Evolutionary conservation across 2,329 filamentous ascomycete species (phyloP).

Genomic region (Exserohilum turcica): DNA sequence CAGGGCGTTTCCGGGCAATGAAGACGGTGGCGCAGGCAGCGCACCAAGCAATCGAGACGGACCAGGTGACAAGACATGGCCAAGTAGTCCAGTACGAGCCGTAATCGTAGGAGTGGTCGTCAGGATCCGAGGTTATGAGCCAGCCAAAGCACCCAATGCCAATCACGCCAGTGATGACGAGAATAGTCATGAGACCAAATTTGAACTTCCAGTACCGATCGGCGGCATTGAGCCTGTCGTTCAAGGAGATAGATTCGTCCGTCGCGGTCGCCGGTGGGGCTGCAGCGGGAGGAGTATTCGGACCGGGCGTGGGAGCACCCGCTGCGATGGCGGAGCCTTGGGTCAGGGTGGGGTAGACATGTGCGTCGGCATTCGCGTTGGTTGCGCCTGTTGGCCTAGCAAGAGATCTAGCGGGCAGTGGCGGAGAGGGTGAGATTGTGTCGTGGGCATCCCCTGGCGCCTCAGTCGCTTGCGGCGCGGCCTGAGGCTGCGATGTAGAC

Average conservation of each 20-base stretch:
- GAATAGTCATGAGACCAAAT: slow-evolving; percentile 23
- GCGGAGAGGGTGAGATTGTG: background rate
- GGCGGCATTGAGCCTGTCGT: slow-evolving; percentile 32
- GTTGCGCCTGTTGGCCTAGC: slow-evolving; percentile 8
- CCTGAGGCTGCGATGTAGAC: slow-evolving; percentile 12
- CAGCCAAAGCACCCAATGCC: slow-evolving; percentile 42
- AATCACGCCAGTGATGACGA: slow-evolving; percentile 35
- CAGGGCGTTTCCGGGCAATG: slow-evolving; percentile 30
- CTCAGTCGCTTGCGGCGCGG: slow-evolving; percentile 4
- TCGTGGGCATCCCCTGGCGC: too few relatives aligned
- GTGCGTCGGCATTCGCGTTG: background rate
- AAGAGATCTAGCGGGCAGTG: slow-evolving; percentile 2
- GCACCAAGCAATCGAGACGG: slow-evolving; percentile 39
- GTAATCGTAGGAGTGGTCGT: slow-evolving; percentile 12
- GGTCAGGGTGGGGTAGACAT: background rate
- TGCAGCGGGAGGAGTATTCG: slow-evolving; percentile 1
- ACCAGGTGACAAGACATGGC: slow-evolving; percentile 39
- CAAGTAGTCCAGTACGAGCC: slow-evolving; percentile 22
- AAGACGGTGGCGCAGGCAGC: slow-evolving; percentile 33
- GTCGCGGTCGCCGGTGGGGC: slow-evolving; percentile 4
- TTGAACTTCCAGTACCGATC: slow-evolving; percentile 45
- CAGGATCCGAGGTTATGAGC: slow-evolving; percentile 14
- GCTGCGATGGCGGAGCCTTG: slow-evolving; percentile 6
- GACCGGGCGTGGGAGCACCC: slow-evolving; percentile 3
- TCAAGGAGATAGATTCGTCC: slow-evolving; percentile 21